These are phyloP conservation scores for Eudorina sp. DNA, from an alignment of 139 green algal genomes.

Conservation along the genomic window DNA sequence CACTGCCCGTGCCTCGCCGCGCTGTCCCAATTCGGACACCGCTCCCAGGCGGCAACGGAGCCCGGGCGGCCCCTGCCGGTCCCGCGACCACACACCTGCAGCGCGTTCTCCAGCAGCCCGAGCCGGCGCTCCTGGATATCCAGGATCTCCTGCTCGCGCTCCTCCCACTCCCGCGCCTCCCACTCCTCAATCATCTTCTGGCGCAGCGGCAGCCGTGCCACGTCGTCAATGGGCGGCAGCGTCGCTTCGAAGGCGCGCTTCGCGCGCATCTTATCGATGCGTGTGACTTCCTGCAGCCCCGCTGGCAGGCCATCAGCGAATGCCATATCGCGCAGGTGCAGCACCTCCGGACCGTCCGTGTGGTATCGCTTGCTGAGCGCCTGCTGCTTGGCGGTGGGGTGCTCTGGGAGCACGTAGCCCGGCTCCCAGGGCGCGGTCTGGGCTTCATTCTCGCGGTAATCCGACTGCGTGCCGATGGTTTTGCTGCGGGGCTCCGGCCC, in stretches of 20 bases:
- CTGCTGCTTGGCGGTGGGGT: slow-evolving; percentile 72
- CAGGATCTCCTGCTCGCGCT: slow-evolving; percentile 81
- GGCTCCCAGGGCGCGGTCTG: slow-evolving; percentile 83
- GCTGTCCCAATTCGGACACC: no score
- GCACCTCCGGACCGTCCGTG: slow-evolving; percentile 77
- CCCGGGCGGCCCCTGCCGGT: no score
- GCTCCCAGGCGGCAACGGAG: no score
- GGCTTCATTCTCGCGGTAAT: slow-evolving; percentile 84
- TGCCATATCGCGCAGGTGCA: slow-evolving; percentile 75
- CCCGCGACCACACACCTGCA: neutral
- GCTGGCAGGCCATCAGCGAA: slow-evolving; percentile 77
- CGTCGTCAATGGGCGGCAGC: slow-evolving; percentile 78
- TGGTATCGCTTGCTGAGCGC: slow-evolving; percentile 63
- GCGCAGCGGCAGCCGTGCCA: slow-evolving; percentile 72
- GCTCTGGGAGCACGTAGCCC: slow-evolving; percentile 66
- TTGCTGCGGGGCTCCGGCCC: slow-evolving; percentile 31
- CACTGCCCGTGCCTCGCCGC: no score
- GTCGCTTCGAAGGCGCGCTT: slow-evolving; percentile 86
- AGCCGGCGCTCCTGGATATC: slow-evolving; percentile 79
- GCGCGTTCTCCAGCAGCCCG: slow-evolving; percentile 66
- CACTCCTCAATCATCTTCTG: slow-evolving; percentile 86
- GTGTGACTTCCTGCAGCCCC: slow-evolving; percentile 64
- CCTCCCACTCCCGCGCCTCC: slow-evolving; percentile 82
- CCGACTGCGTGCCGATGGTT: slow-evolving; percentile 82
- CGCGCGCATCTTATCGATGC: slow-evolving; percentile 79